phyloP scores from a whole-genome alignment of 2,329 filamentous ascomycete genomes.

The Fusarium continuum region DNA sequence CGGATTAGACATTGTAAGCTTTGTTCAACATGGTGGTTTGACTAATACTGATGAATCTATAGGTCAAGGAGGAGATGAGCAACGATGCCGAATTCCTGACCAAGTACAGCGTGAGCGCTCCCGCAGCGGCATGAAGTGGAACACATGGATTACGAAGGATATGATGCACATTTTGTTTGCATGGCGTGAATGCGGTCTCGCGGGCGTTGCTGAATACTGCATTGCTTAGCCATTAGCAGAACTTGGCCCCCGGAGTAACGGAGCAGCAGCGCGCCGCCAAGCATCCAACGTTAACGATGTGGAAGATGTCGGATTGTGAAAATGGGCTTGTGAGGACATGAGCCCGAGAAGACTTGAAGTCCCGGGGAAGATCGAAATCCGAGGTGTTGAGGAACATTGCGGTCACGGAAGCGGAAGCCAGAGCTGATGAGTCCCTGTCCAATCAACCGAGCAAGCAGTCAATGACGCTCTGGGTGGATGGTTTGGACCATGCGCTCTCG shows the following conservation, averaged over 20 bases:
- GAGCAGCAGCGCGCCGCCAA: not conserved
- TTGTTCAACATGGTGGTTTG: not conserved
- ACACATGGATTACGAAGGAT: conserved; percentile 12
- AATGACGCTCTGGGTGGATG: not conserved
- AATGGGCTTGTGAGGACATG: not conserved
- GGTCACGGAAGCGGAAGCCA: not conserved
- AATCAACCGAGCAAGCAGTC: not conserved
- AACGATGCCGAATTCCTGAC: conserved; percentile 85
- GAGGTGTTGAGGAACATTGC: not conserved
- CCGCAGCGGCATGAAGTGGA: conserved; percentile 48
- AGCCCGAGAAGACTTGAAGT: not conserved
- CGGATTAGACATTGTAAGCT: conserved; percentile 91
- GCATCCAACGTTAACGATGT: not conserved
- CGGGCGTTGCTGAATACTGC: not conserved
- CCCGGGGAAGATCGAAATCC: not conserved
- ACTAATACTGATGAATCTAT: conserved; percentile 35
- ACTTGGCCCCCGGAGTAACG: not conserved
- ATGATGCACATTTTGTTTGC: conserved; percentile 8
- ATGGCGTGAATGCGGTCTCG: conserved; percentile 15
- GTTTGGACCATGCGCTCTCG: not conserved
- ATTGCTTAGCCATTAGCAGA: conserved; percentile 1
- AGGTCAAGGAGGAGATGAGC: conserved; percentile 94
- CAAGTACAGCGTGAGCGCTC: conserved; percentile 69
- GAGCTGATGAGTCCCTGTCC: not conserved
- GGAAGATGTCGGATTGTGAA: not conserved